Conservation (phyloP, 1,139 yeast genomes). For the Kazachstania sp. region DNA sequence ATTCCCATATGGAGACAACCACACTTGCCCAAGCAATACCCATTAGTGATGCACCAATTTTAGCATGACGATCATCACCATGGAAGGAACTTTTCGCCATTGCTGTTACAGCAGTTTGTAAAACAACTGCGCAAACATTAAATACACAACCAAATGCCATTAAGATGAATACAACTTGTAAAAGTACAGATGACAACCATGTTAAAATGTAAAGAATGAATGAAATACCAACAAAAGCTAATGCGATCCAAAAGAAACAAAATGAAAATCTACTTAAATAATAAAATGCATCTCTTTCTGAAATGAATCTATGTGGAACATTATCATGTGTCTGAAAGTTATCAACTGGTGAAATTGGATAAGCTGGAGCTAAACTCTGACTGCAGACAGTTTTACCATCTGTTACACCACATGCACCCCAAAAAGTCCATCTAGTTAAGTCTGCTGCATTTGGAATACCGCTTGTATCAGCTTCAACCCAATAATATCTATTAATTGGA, state of each 20-base stretch:
- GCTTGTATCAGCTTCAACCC: constrained; percentile 64
- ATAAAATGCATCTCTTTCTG: constrained; percentile 51
- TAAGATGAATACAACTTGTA: constrained; percentile 48
- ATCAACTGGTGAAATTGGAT: constrained; percentile 66
- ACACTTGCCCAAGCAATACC: constrained; percentile 68
- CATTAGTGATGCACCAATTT: constrained; percentile 48
- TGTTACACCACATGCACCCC: constrained; percentile 58
- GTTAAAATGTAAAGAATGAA: constrained; percentile 37
- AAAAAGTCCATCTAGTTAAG: constrained; percentile 65
- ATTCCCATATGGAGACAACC: constrained; percentile 14
- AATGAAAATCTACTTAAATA: constrained; percentile 65
- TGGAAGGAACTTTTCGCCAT: constrained; percentile 57
- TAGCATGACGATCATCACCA: constrained; percentile 36
- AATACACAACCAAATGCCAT: constrained; percentile 46
- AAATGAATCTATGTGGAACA: constrained; percentile 51
- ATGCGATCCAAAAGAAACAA: constrained; percentile 54
- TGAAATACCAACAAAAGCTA: constrained; percentile 47
- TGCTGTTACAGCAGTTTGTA: constrained; percentile 60
- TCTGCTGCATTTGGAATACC: constrained; percentile 46
- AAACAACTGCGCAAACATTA: constrained; percentile 50
- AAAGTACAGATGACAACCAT: constrained; percentile 38
- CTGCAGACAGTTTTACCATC: constrained; percentile 28
- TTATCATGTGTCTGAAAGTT: constrained; percentile 49
- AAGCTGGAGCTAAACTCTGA: constrained; percentile 43
- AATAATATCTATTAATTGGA: constrained; percentile 61